Evolutionary conservation across 306 rosid species (phyloP).

Genomic region (Prunus padus): DNA sequence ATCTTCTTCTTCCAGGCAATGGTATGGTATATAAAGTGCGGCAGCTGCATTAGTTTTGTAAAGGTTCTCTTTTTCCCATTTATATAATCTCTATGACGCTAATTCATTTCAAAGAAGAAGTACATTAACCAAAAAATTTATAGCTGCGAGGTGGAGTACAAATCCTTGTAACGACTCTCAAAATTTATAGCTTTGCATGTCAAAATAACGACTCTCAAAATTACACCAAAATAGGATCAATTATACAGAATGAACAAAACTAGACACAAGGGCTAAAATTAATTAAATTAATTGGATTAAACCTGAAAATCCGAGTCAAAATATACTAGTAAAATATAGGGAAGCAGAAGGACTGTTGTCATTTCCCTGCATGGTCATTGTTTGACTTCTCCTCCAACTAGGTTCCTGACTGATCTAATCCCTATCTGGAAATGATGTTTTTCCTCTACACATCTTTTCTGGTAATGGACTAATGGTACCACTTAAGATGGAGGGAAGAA

Average conservation of each 20-base stretch:
- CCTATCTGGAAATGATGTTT: conserved; percentile 64
- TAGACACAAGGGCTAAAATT: background rate
- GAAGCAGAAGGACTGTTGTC: conserved; percentile 18
- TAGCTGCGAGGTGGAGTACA: background rate
- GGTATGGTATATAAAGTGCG: background rate
- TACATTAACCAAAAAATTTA: background rate
- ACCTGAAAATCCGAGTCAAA: conserved; percentile 42
- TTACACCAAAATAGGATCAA: background rate
- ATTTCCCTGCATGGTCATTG: conserved; percentile 22
- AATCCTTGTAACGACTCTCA: too few species aligned
- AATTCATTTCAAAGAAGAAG: background rate
- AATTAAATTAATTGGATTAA: conserved; percentile 31
- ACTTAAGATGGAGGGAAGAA: conserved; percentile 88
- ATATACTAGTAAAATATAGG: conserved; percentile 22
- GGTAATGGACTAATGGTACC: background rate
- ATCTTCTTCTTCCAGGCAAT: background rate
- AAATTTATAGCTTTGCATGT: background rate
- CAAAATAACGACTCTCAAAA: background rate
- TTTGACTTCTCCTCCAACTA: conserved; percentile 32
- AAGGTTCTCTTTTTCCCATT: background rate
- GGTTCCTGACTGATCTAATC: conserved; percentile 25
- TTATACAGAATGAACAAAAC: background rate
- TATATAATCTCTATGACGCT: background rate
- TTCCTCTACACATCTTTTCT: conserved; percentile 46
- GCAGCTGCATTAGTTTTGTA: background rate